phyloP scores from a whole-genome alignment of 2,329 filamentous ascomycete genomes.

The Pseudogymnoascus sp. region DNA sequence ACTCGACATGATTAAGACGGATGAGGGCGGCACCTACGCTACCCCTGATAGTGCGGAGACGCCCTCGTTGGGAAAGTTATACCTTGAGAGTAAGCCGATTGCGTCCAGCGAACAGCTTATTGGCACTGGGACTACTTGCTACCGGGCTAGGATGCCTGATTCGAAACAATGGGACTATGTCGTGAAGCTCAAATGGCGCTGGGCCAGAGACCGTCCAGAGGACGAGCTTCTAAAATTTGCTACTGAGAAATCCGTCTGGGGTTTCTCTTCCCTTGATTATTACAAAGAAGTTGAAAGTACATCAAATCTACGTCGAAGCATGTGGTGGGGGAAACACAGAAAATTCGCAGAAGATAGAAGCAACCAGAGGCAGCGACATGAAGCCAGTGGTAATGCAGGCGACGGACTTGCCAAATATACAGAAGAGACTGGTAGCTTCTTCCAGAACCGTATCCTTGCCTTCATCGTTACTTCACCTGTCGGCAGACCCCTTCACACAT shows the following conservation, averaged over 20 bases:
- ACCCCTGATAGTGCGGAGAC: not conserved
- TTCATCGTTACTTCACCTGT: not conserved
- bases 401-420: not conserved
- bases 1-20: not conserved
- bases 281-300: not conserved
- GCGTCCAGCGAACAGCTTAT: not conserved
- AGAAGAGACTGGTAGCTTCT: not conserved
- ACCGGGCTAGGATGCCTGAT: conserved; percentile 23
- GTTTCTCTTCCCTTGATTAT: conserved; percentile 24
- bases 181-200: not conserved
- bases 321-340: not conserved
- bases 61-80: not conserved
- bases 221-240: conserved; percentile 28
- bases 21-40: not conserved
- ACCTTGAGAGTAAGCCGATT: not conserved
- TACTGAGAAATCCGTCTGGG: conserved; percentile 25
- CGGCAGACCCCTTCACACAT: not conserved
- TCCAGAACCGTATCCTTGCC: not conserved
- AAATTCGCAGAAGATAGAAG: not conserved
- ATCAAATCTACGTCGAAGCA: not conserved
- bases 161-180: not conserved
- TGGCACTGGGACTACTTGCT: conserved; percentile 21
- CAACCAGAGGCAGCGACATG: not conserved
- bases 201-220: not conserved
- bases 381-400: not conserved